A percentile compares a stretch with the other conserved stretches of the same genome.
These are phyloP conservation scores for Neonectria sp. DNA, from an alignment of 2,329 filamentous ascomycete species.

Conservation along the genomic window DNA sequence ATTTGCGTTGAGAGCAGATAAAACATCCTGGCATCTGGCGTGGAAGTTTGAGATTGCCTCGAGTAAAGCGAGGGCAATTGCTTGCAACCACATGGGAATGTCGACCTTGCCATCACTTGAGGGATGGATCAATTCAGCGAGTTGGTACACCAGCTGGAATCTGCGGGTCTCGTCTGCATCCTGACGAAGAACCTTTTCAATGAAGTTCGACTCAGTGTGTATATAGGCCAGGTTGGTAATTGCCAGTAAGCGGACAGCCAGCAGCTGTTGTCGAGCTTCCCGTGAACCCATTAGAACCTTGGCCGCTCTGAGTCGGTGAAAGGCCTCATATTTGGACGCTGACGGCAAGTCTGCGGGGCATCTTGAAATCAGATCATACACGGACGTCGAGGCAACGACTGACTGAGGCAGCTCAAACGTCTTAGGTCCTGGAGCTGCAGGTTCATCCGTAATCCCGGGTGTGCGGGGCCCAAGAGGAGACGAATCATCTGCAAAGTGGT, in stretches of 20 bases:
- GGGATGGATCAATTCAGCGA: constrained; percentile 92
- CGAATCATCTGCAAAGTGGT: constrained; percentile 56
- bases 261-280: constrained; percentile 79
- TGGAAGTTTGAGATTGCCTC: constrained; percentile 89
- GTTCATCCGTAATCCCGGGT: constrained; percentile 55
- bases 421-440: constrained; percentile 63
- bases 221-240: constrained; percentile 94
- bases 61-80: constrained; percentile 83
- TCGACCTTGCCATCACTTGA: constrained; percentile 77
- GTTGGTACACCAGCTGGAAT: constrained; percentile 91
- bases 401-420: constrained; percentile 76
- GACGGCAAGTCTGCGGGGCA: constrained; percentile 77
- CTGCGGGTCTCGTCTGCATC: constrained; percentile 92
- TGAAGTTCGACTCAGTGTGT: constrained; percentile 84
- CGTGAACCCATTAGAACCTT: constrained; percentile 80
- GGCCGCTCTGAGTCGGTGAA: constrained; percentile 87
- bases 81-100: constrained; percentile 84
- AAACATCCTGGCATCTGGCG: constrained; percentile 83
- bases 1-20: constrained; percentile 92
- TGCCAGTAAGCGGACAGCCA: constrained; percentile 87
- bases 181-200: constrained; percentile 87
- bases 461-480: constrained; percentile 66
- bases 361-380: constrained; percentile 70
- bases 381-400: constrained; percentile 65
- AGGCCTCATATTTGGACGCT: constrained; percentile 84